Evolutionary conservation across 1,139 yeast species (phyloP).

Genomic region (Protomyces arabidopsidicola): DNA sequence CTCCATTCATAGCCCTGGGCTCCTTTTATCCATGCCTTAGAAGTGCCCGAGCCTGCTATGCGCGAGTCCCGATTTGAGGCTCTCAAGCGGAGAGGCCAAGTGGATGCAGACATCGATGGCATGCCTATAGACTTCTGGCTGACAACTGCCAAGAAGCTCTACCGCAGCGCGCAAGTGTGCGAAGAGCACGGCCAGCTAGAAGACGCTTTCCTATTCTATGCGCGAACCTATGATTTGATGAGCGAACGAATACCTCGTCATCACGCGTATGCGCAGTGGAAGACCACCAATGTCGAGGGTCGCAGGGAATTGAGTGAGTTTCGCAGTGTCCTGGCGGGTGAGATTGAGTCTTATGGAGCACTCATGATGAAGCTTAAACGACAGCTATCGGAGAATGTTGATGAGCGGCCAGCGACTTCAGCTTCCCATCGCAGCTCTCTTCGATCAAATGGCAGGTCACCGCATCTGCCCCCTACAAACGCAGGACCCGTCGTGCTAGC

Average conservation of each 20-base stretch:
- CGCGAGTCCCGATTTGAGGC: slow-evolving; percentile 10
- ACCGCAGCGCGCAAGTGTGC: slow-evolving; percentile 14
- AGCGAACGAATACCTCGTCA: slow-evolving; percentile 7
- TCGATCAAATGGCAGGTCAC: background rate
- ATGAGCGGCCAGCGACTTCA: background rate
- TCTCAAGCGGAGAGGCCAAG: slow-evolving; percentile 6
- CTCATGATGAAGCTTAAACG: background rate
- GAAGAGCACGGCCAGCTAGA: slow-evolving; percentile 9
- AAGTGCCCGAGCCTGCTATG: background rate
- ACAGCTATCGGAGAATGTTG: background rate
- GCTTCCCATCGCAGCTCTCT: background rate
- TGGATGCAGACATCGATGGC: slow-evolving; percentile 5
- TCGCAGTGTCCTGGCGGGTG: background rate
- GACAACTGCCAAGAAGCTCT: slow-evolving; percentile 18
- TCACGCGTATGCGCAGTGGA: slow-evolving; percentile 7
- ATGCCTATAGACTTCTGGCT: slow-evolving; percentile 18
- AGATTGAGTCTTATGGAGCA: background rate
- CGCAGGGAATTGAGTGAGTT: background rate
- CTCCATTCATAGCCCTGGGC: background rate
- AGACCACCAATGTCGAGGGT: background rate
- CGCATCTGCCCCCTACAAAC: background rate
- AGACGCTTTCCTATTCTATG: slow-evolving; percentile 17
- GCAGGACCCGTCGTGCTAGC: slow-evolving; percentile 31
- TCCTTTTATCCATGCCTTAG: no score
- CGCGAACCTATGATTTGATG: slow-evolving; percentile 16